These are phyloP conservation scores for Scleromitrula shiraiana DNA, from an alignment of 2,329 filamentous ascomycete species.

Conservation along the genomic window DNA sequence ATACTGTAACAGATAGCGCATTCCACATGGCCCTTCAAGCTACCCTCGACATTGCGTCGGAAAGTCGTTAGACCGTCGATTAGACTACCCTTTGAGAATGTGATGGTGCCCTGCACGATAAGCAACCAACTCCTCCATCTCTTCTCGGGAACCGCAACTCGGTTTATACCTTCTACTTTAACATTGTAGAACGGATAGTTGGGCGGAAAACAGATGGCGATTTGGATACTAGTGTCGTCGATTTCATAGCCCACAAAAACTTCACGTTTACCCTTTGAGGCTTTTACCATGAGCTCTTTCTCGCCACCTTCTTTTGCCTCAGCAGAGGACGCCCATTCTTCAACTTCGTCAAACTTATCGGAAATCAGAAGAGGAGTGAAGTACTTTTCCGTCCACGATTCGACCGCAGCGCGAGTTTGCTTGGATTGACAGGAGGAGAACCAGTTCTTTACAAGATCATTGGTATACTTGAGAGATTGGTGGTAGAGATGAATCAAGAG, in stretches of 20 bases:
- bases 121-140: constrained; percentile 91
- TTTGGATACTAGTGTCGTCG: constrained; percentile 77
- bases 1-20: constrained; percentile 97
- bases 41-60: constrained; percentile 76
- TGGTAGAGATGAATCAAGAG: constrained; percentile 83
- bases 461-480: constrained; percentile 66
- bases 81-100: constrained; percentile 81
- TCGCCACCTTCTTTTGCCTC: constrained; percentile 41
- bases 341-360: constrained; percentile 58
- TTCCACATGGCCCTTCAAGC: constrained; percentile 86
- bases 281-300: constrained; percentile 56
- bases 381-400: constrained; percentile 77
- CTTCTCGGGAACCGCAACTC: constrained; percentile 80
- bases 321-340: constrained; percentile 54
- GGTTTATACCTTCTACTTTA: constrained; percentile 65
- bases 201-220: constrained; percentile 71
- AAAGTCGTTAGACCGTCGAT: constrained; percentile 82
- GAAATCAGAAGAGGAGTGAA: constrained; percentile 66
- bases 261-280: constrained; percentile 64
- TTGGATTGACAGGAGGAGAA: constrained; percentile 74
- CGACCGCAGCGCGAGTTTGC: constrained; percentile 71
- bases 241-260: constrained; percentile 79
- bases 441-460: constrained; percentile 75
- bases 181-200: constrained; percentile 79
- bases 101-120: constrained; percentile 85